These are phyloP conservation scores for Lepiota venenata DNA, from an alignment of 768 basidiomycete genomes.

Conservation along the genomic window DNA sequence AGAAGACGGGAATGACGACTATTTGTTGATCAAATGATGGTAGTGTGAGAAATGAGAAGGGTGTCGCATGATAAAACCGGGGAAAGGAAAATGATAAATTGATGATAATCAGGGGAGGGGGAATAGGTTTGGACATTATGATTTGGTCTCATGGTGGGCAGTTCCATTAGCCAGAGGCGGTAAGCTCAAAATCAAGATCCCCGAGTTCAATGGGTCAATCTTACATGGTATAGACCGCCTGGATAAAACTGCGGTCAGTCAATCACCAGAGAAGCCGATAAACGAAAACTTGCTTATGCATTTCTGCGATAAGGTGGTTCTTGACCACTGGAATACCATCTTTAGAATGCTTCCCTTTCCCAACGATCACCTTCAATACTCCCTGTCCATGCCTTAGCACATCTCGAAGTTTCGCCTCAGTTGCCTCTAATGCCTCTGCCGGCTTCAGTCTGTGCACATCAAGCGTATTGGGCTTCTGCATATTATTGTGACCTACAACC, in stretches of 20 bases:
- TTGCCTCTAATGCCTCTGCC: conserved; percentile 40
- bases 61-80: too few relatives aligned
- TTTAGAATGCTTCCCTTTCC: conserved; percentile 82
- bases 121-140: neutral
- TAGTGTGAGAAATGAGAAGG: too few relatives aligned
- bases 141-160: neutral
- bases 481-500: conserved; percentile 17
- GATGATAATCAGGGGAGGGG: neutral
- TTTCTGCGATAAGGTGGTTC: conserved; percentile 71
- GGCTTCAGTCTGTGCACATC: conserved; percentile 51
- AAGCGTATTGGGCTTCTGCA: conserved; percentile 30
- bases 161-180: conserved; percentile 11
- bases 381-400: conserved; percentile 29
- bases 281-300: conserved; percentile 52
- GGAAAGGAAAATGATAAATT: neutral
- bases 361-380: conserved; percentile 46
- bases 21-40: too few relatives aligned
- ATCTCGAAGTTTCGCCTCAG: conserved; percentile 39
- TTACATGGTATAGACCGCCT: conserved; percentile 67
- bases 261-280: neutral
- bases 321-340: conserved; percentile 74
- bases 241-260: conserved; percentile 8
- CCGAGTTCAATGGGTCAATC: conserved; percentile 72
- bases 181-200: conserved; percentile 59
- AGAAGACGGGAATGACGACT: too few relatives aligned